These are phyloP conservation scores for Allantophomopsis lycopodina DNA, from an alignment of 2,329 filamentous ascomycete species.

Conservation along the genomic window DNA sequence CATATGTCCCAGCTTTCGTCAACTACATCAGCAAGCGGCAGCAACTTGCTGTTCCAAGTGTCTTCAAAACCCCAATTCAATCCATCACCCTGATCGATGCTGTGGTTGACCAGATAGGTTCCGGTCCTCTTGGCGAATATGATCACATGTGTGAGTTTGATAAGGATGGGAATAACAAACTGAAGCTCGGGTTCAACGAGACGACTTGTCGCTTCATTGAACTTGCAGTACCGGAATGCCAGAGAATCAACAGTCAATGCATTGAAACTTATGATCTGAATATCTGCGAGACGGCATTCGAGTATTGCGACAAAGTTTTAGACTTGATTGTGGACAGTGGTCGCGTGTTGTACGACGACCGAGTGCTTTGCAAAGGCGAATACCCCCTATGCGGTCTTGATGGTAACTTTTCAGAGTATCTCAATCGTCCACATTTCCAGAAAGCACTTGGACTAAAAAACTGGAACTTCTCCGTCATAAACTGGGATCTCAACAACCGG, in stretches of 20 bases:
- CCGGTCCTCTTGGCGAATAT: slow-evolving; percentile 3
- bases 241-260: slow-evolving; percentile 2
- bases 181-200: slow-evolving; percentile 1
- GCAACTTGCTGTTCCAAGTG: no score
- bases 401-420: slow-evolving; percentile 2
- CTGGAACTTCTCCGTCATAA: no score
- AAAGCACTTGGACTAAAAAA: slow-evolving; percentile 1
- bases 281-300: slow-evolving; percentile 3
- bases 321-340: not conserved
- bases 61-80: no score
- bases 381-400: slow-evolving; percentile 4
- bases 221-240: slow-evolving; percentile 3
- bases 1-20: no score
- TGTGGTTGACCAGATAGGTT: slow-evolving; percentile 3
- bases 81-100: slow-evolving; percentile 4
- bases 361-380: not conserved
- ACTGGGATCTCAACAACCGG: no score
- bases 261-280: slow-evolving; percentile 5
- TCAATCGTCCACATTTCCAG: slow-evolving; percentile 3
- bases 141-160: slow-evolving; percentile 8
- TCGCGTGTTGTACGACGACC: not conserved
- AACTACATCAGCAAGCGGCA: no score
- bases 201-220: slow-evolving; percentile 5
- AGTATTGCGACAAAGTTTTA: slow-evolving; percentile 3
- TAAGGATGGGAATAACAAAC: not conserved